Evolutionary conservation across 257 asterid genomes (phyloP), one percentile per base, ranked within the genome.

Genomic region (Plectranthus barbatus): DNA sequence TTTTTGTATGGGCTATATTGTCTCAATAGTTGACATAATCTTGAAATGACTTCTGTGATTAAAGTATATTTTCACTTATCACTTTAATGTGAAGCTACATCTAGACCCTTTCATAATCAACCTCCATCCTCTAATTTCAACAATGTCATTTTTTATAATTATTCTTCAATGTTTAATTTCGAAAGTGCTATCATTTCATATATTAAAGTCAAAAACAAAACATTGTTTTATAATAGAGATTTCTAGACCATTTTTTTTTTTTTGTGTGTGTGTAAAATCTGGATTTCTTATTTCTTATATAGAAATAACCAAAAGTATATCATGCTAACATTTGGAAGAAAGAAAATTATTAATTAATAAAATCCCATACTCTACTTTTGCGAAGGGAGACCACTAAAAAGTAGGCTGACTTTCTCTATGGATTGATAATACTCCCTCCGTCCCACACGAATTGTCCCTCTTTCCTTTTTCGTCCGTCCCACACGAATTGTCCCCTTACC

Each of bases 1-100:
- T n/a, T n/a, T n/a, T n/a, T n/a, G n/a, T n/a, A 21, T 60, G 68
- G 69, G 13, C 75, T 71, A 71, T 14, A 47, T 1, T 56, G 39
- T 56, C 56, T 18, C 9, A 18, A 0, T 4, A 70, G 66, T 71
- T 71, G 71, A 63, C 71, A 56, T 63, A 23, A 37, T 52, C 47
- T 26, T 29, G 47, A 52, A 39, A 24, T 7, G 61, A 71, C 56
- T 26, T 40, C 41, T 52, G 33, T 42, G 14, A 15, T 23, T 65
- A 5, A n/a, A 44, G 50, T 10, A 17, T 1, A n/a, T 37, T 34
- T 37, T 15, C 1, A 19, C 18, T 46, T 62, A 11, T n/a, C 39
- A 20, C 47, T 20, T 64, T 64, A 49, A 62, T 18, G 37, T 13
- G 56, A 60, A 60, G 53, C 50, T 39, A 10, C 21, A 34, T 13